Percentiles rank a stretch among this genome's conserved stretches.
Conservation (phyloP, 148 eudicot genomes). For the Rhododendron ferrugineum region DNA sequence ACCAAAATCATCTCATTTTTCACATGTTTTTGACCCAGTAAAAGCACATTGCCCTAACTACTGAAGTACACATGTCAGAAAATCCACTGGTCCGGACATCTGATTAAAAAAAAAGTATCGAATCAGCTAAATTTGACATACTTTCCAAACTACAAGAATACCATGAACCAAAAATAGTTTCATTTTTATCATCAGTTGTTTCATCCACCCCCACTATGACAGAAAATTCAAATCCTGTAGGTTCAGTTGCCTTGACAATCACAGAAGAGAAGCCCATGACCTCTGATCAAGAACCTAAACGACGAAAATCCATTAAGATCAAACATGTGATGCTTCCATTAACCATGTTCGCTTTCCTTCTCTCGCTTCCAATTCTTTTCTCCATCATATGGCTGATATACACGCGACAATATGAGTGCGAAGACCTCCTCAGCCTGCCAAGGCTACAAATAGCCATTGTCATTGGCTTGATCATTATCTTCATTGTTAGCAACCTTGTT, state of each 20-base stretch:
- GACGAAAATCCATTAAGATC: background rate
- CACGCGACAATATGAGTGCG: slow-evolving; percentile 31
- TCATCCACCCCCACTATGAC: background rate
- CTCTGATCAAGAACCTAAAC: background rate
- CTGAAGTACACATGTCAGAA: background rate
- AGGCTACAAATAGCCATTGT: slow-evolving; percentile 17
- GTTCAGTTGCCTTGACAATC: background rate
- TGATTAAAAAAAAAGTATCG: background rate
- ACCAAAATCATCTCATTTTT: background rate
- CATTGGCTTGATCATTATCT: slow-evolving; percentile 17
- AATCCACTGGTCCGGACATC: background rate
- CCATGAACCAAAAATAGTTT: background rate
- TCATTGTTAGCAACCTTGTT: slow-evolving; percentile 16
- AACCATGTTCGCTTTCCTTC: slow-evolving; percentile 20
- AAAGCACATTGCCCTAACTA: background rate
- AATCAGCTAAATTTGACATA: background rate
- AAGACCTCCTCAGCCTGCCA: slow-evolving; percentile 19
- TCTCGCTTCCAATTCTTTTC: slow-evolving; percentile 29
- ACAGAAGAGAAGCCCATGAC: background rate
- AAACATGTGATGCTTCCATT: slow-evolving; percentile 7
- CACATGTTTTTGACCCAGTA: background rate
- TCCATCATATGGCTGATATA: slow-evolving; percentile 24
- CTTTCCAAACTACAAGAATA: background rate
- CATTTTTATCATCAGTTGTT: background rate
- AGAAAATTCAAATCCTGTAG: background rate